phyloP scores from a whole-genome alignment of 306 rosid species.

The Delonix regia region DNA sequence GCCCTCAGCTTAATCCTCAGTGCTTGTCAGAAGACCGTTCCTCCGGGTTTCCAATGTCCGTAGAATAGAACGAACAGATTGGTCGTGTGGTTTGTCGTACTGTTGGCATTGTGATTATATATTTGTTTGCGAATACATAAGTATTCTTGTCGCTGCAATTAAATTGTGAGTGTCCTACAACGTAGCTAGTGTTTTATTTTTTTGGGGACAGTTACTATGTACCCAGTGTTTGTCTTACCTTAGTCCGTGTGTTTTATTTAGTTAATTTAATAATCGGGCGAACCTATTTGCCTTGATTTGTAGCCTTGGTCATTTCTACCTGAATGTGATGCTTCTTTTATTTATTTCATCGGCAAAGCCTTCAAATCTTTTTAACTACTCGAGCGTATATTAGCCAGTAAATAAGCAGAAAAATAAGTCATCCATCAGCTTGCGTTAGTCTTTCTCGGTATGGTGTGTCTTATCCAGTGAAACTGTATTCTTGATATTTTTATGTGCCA shows the following conservation, averaged over 20 bases:
- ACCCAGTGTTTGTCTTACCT: not conserved
- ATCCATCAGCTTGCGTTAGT: no score
- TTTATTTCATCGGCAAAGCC: not conserved
- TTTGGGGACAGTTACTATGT: no score
- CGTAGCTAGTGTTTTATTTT: no score
- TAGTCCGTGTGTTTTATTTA: not conserved
- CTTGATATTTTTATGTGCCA: no score
- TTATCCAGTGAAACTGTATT: no score
- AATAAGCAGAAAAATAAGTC: no score
- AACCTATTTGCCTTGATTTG: constrained; percentile 42
- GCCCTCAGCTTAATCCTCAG: constrained; percentile 59
- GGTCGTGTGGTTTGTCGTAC: not conserved
- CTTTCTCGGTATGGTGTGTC: no score
- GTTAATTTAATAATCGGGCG: constrained; percentile 20
- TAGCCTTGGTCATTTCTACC: not conserved
- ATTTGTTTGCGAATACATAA: not conserved
- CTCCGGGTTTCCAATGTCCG: constrained; percentile 68
- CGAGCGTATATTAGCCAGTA: no score
- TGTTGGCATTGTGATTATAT: not conserved
- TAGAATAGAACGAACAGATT: not conserved
- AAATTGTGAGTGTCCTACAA: not conserved
- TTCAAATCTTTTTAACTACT: not conserved
- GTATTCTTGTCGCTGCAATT: not conserved
- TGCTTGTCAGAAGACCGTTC: constrained; percentile 78
- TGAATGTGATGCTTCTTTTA: not conserved